Evolutionary conservation across 208 protist genomes (phyloP), one percentile per base, ranked within the genome.

Genomic region (Leishmania amazonensis): DNA sequence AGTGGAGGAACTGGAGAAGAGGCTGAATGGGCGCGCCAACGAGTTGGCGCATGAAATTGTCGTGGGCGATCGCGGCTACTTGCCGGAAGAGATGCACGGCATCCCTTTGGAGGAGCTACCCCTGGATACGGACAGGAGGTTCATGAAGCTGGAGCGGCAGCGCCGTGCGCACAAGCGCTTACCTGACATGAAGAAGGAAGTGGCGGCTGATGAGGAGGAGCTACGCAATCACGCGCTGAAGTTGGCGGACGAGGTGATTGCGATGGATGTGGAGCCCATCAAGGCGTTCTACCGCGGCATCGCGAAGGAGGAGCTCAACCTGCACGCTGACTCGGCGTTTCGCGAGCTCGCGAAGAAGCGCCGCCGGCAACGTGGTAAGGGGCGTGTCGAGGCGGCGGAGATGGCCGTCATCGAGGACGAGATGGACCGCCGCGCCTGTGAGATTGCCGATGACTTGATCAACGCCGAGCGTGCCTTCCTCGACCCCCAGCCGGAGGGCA

Each of bases 391-490:
- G 60, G 80, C 91, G 42, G 76, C 86, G 15, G 89, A 95, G 47
- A 87, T 94, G 83, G 83, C 84, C 0, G 86, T 86, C 78, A 86
- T 97, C 45, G 88, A 95, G 84, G 90, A 94, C 71, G 89, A 91
- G 57, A 95, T 97, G 87, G 87, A 97, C 80, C 80, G 79, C 60
- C 85, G 91, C 40, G 93, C 87, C 47, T 90, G 83, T 75, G 88
- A 96, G 84, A 95, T 97, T 71, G 92, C 90, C 65, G 90, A 97
- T 68, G 91, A 95, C 80, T 78, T 95, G 28, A 89, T 97, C 42
- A 85, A 88, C 24, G 81, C 89, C 70, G 92, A 96, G 79, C 93
- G 90, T 38, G 89, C 83, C 5, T 96, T 96, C 79, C 88, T 97
- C 5, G 92, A 96, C 54, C 88, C 74, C 53, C 87, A 95, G 86